These are phyloP conservation scores for Neonectria ditissima DNA, from an alignment of 2,329 filamentous ascomycete genomes.

Conservation along the genomic window DNA sequence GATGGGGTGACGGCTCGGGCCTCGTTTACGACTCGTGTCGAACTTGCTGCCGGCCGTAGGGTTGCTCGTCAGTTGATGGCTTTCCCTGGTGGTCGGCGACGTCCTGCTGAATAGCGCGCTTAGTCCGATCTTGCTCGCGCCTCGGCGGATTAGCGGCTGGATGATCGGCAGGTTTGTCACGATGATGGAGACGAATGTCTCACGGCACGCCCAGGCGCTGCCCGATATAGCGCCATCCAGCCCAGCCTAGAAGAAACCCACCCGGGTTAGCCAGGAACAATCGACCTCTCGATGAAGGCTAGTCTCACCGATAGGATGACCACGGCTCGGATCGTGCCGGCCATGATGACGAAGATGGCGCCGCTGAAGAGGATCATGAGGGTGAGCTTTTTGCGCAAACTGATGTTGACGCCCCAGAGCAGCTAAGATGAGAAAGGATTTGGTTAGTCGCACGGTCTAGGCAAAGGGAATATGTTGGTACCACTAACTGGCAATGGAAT, in stretches of 20 bases:
- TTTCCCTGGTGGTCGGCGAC: constrained; percentile 35
- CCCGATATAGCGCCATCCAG: constrained; percentile 35
- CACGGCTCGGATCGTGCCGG: constrained; percentile 36
- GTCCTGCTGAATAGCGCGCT: constrained; percentile 34
- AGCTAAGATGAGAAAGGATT: constrained; percentile 7
- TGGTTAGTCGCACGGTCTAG: background rate
- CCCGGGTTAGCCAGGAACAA: background rate
- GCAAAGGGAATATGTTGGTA: background rate
- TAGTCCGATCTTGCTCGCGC: constrained; percentile 36
- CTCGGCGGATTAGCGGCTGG: constrained; percentile 36
- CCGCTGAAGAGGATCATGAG: constrained; percentile 39
- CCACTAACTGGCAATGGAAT: constrained; percentile 36
- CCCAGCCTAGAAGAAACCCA: constrained; percentile 25
- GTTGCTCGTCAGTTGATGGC: constrained; percentile 36
- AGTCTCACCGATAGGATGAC: constrained; percentile 29
- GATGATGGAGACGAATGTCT: constrained; percentile 53
- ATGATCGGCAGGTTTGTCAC: constrained; percentile 50
- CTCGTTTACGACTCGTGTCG: constrained; percentile 25
- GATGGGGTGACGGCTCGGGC: constrained; percentile 22
- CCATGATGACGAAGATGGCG: constrained; percentile 41
- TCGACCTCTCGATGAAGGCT: background rate
- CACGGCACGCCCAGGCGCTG: constrained; percentile 51
- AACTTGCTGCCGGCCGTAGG: constrained; percentile 32
- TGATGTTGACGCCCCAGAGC: constrained; percentile 41
- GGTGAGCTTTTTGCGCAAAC: constrained; percentile 37